phyloP scores from a whole-genome alignment of 2,329 filamentous ascomycete species.

The Verticillium nonalfalfae region DNA sequence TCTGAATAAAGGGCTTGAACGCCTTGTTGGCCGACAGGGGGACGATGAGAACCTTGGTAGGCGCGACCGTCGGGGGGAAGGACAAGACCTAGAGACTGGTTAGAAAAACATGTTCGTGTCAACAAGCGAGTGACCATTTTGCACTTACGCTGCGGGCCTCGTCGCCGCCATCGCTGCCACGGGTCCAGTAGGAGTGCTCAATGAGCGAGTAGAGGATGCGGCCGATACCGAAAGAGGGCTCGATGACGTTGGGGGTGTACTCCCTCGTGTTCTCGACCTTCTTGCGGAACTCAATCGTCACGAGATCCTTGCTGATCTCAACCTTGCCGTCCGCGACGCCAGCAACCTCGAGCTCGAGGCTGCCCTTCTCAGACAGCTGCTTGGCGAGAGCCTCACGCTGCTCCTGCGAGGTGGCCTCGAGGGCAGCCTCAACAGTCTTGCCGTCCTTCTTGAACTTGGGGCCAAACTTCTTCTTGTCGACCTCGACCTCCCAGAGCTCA shows the following conservation, averaged over 20 bases:
- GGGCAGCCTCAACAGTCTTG: constrained; percentile 74
- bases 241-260: constrained; percentile 92
- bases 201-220: constrained; percentile 88
- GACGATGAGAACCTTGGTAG: constrained; percentile 89
- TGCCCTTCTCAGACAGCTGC: constrained; percentile 65
- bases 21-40: constrained; percentile 76
- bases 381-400: constrained; percentile 74
- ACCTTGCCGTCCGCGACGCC: constrained; percentile 64
- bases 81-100: constrained; percentile 44
- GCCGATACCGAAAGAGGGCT: constrained; percentile 96
- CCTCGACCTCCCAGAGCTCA: constrained; percentile 81
- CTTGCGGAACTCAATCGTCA: constrained; percentile 79
- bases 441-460: constrained; percentile 93
- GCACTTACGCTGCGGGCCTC: constrained; percentile 78
- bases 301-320: constrained; percentile 70
- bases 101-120: constrained; percentile 2
- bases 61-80: constrained; percentile 64
- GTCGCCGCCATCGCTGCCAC: constrained; percentile 60
- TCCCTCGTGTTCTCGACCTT: constrained; percentile 79
- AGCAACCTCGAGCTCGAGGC: constrained; percentile 70
- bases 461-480: constrained; percentile 94
- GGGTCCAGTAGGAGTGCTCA: constrained; percentile 94
- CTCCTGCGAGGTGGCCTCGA: constrained; percentile 72
- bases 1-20: constrained; percentile 71
- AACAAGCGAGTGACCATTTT: background rate